Conservation (phyloP, 345 rosid genomes). For the Barbarea vulgaris region DNA sequence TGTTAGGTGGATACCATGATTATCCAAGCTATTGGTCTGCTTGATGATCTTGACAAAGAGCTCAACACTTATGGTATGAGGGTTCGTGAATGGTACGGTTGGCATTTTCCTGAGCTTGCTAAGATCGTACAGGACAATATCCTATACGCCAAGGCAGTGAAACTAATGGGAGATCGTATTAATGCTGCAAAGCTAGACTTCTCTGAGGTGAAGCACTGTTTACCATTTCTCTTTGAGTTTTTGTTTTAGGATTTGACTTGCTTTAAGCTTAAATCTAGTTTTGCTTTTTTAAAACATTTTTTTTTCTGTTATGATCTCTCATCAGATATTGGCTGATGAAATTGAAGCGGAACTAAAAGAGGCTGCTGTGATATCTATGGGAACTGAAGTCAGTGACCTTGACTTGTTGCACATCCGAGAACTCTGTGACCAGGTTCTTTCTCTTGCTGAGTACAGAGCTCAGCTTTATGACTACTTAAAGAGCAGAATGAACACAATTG, state of each 20-base stretch:
- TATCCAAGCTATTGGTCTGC: conserved; percentile 92
- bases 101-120: conserved; percentile 99
- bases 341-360: conserved; percentile 79
- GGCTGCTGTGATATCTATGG: conserved; percentile 89
- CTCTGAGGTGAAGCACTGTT: conserved; percentile 58
- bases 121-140: conserved; percentile 86
- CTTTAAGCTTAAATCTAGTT: background rate
- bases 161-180: conserved; percentile 77
- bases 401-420: conserved; percentile 76
- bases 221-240: background rate
- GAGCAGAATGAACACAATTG: conserved; percentile 89
- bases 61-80: conserved; percentile 94
- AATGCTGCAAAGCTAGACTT: conserved; percentile 88
- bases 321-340: conserved; percentile 68
- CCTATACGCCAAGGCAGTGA: conserved; percentile 77
- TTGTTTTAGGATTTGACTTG: background rate
- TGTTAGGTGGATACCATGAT: conserved; percentile 94
- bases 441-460: conserved; percentile 87
- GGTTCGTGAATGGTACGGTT: conserved; percentile 91
- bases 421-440: conserved; percentile 84
- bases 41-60: conserved; percentile 96
- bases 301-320: background rate
- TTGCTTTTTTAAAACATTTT: background rate
- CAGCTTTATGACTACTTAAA: conserved; percentile 85
- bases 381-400: conserved; percentile 83